phyloP scores from a whole-genome alignment of 208 protist genomes.

The Porcisia deanei region DNA sequence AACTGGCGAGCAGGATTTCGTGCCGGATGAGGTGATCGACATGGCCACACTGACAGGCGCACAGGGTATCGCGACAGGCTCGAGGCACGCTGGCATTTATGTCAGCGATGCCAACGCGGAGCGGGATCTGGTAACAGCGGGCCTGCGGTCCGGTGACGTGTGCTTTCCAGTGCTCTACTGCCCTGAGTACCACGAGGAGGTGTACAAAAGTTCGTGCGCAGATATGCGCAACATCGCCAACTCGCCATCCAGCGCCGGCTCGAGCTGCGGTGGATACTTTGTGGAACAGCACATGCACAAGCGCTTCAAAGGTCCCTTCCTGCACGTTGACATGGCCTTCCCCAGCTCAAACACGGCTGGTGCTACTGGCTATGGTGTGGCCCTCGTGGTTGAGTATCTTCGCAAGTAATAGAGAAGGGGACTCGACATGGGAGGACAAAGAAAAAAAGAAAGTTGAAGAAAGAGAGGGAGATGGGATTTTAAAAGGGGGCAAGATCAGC shows the following conservation, averaged over 20 bases:
- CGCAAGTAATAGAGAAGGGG: constrained; percentile 26
- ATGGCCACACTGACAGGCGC: constrained; percentile 93
- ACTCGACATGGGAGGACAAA: not conserved
- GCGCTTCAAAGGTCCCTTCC: constrained; percentile 66
- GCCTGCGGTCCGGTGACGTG: constrained; percentile 61
- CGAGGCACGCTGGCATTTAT: constrained; percentile 77
- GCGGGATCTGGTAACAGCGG: constrained; percentile 50
- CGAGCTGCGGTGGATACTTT: constrained; percentile 83
- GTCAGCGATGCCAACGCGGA: constrained; percentile 66
- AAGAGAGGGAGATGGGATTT: too few relatives aligned
- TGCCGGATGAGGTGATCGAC: constrained; percentile 78
- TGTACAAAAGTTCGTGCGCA: constrained; percentile 66
- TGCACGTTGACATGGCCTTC: constrained; percentile 89
- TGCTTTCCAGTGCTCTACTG: constrained; percentile 88
- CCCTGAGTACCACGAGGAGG: constrained; percentile 74
- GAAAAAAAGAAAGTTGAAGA: not conserved
- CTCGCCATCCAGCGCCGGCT: constrained; percentile 49
- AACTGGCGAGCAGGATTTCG: constrained; percentile 59
- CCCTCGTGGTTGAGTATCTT: constrained; percentile 59
- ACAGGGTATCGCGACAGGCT: constrained; percentile 84
- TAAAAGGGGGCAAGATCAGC: too few relatives aligned
- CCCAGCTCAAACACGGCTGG: constrained; percentile 58
- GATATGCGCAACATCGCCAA: constrained; percentile 82
- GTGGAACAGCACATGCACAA: constrained; percentile 60
- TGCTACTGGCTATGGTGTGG: constrained; percentile 82